These are phyloP conservation scores for Elsinoe ampelina DNA, from an alignment of 2,329 filamentous ascomycete genomes.

Conservation along the genomic window DNA sequence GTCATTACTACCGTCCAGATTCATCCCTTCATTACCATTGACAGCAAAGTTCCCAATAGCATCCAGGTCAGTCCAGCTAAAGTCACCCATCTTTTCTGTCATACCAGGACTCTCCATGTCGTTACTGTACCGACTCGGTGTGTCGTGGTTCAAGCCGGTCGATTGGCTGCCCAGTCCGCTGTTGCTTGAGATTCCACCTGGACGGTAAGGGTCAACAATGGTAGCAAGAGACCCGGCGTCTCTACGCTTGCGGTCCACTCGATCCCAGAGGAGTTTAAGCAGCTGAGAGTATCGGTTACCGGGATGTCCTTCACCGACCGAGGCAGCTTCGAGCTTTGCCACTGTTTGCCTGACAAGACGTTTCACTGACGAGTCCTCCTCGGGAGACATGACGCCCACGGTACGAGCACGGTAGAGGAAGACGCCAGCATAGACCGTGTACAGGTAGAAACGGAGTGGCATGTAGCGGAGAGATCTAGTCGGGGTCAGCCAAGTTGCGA, in stretches of 20 bases:
- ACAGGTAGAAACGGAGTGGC: constrained; percentile 41
- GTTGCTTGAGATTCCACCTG: constrained; percentile 31
- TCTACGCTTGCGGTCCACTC: constrained; percentile 30
- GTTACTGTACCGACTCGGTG: not conserved
- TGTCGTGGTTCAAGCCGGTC: constrained; percentile 13
- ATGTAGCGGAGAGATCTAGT: constrained; percentile 34
- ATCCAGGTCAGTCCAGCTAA: constrained; percentile 40
- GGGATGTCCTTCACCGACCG: constrained; percentile 38
- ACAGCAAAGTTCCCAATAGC: constrained; percentile 41
- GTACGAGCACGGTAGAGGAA: constrained; percentile 41
- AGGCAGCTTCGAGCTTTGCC: constrained; percentile 34
- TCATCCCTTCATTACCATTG: constrained; percentile 29
- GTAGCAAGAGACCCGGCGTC: constrained; percentile 16
- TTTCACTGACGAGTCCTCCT: constrained; percentile 39
- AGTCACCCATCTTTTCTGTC: constrained; percentile 40
- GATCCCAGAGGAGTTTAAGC: constrained; percentile 40
- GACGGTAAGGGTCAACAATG: constrained; percentile 31
- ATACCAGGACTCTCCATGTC: constrained; percentile 31
- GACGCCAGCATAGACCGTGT: constrained; percentile 41
- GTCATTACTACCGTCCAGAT: constrained; percentile 24
- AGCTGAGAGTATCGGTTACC: constrained; percentile 40
- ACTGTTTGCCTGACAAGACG: constrained; percentile 40
- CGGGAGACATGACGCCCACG: constrained; percentile 38
- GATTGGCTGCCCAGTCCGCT: constrained; percentile 20
- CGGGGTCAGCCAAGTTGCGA: not conserved